Base-by-base conservation (phyloP, 257 asterid genomes). In the Nicotiana tomentosiformis region DNA sequence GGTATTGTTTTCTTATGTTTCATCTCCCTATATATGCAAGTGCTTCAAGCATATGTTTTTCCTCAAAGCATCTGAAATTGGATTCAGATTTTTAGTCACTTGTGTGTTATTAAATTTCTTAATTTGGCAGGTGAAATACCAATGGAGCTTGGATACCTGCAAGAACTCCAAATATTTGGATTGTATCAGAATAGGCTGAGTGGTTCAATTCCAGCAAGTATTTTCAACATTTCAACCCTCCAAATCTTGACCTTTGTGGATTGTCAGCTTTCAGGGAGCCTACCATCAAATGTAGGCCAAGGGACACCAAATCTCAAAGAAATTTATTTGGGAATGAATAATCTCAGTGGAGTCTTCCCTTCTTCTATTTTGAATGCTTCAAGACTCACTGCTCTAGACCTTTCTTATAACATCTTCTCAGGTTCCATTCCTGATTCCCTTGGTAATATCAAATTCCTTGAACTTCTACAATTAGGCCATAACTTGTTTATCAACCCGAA, bases 401-500 rank as follows among this genome's bases (percentile, higher is more conserved):
- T 89, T 1, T 18, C 18, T 9, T 9, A 11, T 11, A 88, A 89
- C 58, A 26, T 35, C 35, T 84, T 89, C 23, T 81, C 83, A 1
- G 90, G 93, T 23, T 26, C 70, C 2, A 69, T 90, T 77, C 93
- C 91, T 0, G 56, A 29, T 35, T 86, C 90, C 4, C 70, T 89
- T 51, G 90, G 89, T 17, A 77, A 86, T 8, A 66, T 89, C 20
- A 79, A 46, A 56, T 39, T 69, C 43, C 78, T 90, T 43, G 83
- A 77, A 23, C 14, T 55, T 37, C 84, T 88, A 20, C 57, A 69
- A 57, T 37, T 68, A 68, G 77, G 80, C 8, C 66, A 26, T 35
- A 78, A 83, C 67, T 12, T 2, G 49, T 56, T 68, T 32, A 37
- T 68, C 56, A 8, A 68, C 46, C 53, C 35, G 55, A 68, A 35